Conservation (phyloP, 2,329 filamentous ascomycete species). For the Pseudogymnoascus sp. region DNA sequence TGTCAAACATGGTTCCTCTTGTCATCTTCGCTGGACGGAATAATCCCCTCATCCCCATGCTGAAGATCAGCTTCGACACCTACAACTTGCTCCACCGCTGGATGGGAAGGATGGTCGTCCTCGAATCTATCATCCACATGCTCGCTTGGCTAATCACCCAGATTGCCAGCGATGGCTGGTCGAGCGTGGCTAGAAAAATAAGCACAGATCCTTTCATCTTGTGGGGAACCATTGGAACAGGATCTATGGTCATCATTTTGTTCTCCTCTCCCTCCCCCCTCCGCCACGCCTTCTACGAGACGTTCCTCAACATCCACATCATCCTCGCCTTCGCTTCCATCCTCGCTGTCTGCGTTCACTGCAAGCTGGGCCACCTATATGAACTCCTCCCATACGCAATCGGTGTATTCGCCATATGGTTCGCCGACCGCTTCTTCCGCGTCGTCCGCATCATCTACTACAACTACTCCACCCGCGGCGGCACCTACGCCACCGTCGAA, state of each 20-base stretch:
- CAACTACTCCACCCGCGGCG: slow-evolving; percentile 47
- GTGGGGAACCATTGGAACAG: slow-evolving; percentile 52
- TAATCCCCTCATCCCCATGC: slow-evolving; percentile 75
- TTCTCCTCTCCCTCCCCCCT: slow-evolving; percentile 69
- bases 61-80: slow-evolving; percentile 89
- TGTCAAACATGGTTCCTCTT: slow-evolving; percentile 87
- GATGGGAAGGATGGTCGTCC: slow-evolving; percentile 66
- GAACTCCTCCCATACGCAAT: slow-evolving; percentile 61
- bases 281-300: slow-evolving; percentile 94
- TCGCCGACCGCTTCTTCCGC: slow-evolving; percentile 58
- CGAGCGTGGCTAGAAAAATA: slow-evolving; percentile 47
- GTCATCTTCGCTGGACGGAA: slow-evolving; percentile 85
- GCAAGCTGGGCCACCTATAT: slow-evolving; percentile 54
- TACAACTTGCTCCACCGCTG: slow-evolving; percentile 87
- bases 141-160: slow-evolving; percentile 67
- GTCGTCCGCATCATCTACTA: slow-evolving; percentile 55
- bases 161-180: slow-evolving; percentile 55
- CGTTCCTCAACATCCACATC: slow-evolving; percentile 83
- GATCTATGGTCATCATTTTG: slow-evolving; percentile 57
- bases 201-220: slow-evolving; percentile 53
- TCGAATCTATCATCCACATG: slow-evolving; percentile 64
- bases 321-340: slow-evolving; percentile 61
- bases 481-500: slow-evolving; percentile 59
- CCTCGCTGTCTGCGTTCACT: slow-evolving; percentile 70
- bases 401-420: slow-evolving; percentile 69